Percentiles rank a stretch among this genome's conserved stretches.
Conservation (phyloP, 148 eudicot species). For the Gaultheria prostrata region DNA sequence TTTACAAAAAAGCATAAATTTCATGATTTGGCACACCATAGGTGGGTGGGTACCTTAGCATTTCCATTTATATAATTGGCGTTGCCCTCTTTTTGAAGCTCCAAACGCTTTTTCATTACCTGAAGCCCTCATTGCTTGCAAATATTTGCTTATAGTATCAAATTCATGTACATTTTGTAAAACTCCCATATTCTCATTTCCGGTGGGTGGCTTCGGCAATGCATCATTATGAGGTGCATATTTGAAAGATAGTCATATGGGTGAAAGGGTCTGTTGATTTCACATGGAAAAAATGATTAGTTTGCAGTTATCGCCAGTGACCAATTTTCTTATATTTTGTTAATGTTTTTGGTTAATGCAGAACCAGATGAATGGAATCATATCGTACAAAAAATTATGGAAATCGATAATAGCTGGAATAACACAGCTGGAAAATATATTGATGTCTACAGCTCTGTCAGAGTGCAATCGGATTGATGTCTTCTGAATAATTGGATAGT, state of each 20-base stretch:
- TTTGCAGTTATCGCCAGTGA: not conserved
- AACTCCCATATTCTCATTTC: not conserved
- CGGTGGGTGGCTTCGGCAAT: not conserved
- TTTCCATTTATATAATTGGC: not conserved
- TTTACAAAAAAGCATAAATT: too few relatives aligned
- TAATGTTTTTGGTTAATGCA: conserved; percentile 24
- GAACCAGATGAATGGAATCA: conserved; percentile 62
- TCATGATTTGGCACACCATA: too few relatives aligned
- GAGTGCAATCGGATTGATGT: conserved; percentile 26
- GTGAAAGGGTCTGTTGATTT: not conserved
- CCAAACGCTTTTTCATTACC: not conserved
- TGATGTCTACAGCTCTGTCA: conserved; percentile 51
- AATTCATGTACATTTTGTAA: not conserved
- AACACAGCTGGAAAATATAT: conserved; percentile 68
- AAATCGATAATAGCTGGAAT: conserved; percentile 72
- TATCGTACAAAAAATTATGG: conserved; percentile 52
- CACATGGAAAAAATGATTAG: not conserved
- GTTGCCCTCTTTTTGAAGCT: not conserved
- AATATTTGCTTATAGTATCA: not conserved
- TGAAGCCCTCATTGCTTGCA: not conserved
- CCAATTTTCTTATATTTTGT: not conserved
- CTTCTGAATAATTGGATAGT: not conserved
- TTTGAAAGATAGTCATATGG: not conserved
- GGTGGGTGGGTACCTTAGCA: too few relatives aligned
- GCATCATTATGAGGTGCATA: not conserved